Evolutionary conservation across 768 basidiomycete genomes (phyloP).

Genomic region (Rhodotorula kratochvilovae): DNA sequence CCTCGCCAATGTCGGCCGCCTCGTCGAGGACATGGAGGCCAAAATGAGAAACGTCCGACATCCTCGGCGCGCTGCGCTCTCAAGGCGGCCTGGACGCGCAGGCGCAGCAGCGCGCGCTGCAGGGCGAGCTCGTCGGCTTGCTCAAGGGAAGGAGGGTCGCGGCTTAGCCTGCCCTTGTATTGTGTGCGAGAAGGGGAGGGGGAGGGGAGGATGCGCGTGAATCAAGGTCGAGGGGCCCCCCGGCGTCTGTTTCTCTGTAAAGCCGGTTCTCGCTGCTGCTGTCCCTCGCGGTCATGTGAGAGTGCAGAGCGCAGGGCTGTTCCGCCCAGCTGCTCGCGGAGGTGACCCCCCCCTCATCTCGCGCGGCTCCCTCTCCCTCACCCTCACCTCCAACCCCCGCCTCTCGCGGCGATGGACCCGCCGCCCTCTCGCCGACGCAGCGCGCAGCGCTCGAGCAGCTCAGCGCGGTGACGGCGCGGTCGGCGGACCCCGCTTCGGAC

Average conservation of each 20-base stretch:
- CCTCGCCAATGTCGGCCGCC: slow-evolving; percentile 84
- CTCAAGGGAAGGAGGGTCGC: slow-evolving; percentile 29
- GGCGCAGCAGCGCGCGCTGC: slow-evolving; percentile 72
- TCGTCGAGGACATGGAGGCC: slow-evolving; percentile 99
- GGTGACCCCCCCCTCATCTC: too few relatives aligned
- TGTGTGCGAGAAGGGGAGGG: too few relatives aligned
- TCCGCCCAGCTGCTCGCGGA: neutral
- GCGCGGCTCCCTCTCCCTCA: neutral
- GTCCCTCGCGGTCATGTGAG: too few relatives aligned
- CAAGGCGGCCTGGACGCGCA: slow-evolving; percentile 78
- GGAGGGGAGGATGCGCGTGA: too few relatives aligned
- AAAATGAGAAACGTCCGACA: slow-evolving; percentile 94
- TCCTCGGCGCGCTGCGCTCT: slow-evolving; percentile 85
- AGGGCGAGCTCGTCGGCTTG: slow-evolving; percentile 65
- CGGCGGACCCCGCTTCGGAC: neutral
- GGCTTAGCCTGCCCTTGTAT: neutral
- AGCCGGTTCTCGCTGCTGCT: too few relatives aligned
- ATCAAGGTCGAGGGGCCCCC: too few relatives aligned
- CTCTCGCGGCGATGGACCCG: neutral
- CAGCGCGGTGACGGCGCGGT: slow-evolving; percentile 9
- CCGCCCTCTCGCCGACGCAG: neutral
- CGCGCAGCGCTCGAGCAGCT: slow-evolving; percentile 4
- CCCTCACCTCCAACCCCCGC: neutral
- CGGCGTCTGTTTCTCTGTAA: too few relatives aligned
- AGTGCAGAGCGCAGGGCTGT: too few relatives aligned